Conservation (phyloP, 1,284 basidiomycete species). For the Malassezia furfur region DNA sequence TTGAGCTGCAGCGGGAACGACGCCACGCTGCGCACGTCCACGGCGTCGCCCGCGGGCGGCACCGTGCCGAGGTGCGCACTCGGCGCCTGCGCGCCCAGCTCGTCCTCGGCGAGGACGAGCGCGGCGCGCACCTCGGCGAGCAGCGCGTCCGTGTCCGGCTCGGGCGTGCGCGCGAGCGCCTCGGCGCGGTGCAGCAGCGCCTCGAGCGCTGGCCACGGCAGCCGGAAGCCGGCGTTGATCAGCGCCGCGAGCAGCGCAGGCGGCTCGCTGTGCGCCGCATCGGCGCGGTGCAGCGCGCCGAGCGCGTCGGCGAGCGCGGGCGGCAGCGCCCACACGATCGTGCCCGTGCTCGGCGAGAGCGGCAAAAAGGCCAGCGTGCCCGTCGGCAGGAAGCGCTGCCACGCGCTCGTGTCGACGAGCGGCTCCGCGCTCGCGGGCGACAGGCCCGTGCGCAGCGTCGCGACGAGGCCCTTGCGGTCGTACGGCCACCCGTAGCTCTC, state of each 20-base stretch:
- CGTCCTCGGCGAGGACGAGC: constrained; percentile 22
- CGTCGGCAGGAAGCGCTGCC: constrained; percentile 88
- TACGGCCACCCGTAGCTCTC: constrained; percentile 86
- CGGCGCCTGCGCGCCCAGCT: constrained; percentile 20
- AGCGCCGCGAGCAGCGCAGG: constrained; percentile 59
- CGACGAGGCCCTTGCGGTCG: constrained; percentile 79
- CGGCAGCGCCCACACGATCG: constrained; percentile 89
- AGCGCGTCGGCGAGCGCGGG: constrained; percentile 67
- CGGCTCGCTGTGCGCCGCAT: constrained; percentile 3
- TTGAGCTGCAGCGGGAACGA: constrained; percentile 81
- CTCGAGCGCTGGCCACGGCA: constrained; percentile 66
- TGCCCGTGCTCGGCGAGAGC: constrained; percentile 64
- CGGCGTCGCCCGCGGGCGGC: constrained; percentile 64
- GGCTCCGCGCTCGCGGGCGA: constrained; percentile 22
- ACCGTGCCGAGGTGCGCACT: constrained; percentile 26
- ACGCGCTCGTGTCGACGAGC: constrained; percentile 57
- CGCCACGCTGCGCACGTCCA: constrained; percentile 70
- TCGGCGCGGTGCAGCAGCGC: constrained; percentile 57
- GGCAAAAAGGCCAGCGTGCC: constrained; percentile 72
- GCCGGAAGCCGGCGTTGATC: constrained; percentile 82
- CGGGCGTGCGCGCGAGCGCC: not conserved
- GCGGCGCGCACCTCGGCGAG: constrained; percentile 19
- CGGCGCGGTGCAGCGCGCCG: constrained; percentile 56
- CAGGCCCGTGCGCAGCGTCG: constrained; percentile 56
- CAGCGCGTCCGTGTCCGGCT: constrained; percentile 27